Evolutionary conservation across 2,329 filamentous ascomycete species (phyloP), one percentile per base, ranked within the genome.

Genomic region (Phialophora expanda): DNA sequence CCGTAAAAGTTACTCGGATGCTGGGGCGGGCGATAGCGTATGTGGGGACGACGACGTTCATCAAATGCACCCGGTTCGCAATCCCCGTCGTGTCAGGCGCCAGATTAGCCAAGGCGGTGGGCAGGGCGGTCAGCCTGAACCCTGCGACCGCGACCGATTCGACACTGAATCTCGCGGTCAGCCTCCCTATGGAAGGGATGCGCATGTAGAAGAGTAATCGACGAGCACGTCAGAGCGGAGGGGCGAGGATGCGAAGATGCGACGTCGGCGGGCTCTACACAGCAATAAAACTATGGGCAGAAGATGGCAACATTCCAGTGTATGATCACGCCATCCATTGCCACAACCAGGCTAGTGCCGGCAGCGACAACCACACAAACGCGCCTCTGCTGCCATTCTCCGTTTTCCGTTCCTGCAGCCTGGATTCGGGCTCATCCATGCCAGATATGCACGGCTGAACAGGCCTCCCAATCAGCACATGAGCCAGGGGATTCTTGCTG

Each of bases 261-360:
- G 48, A 51, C 48, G 48, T 51, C 46, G 9, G 17, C 46, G 4
- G 7, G 6, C 11, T 11, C 14, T 9, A 51, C 17, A n/a, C 14
- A 44, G 17, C 38, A 44, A 44, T 44, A 44, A n/a, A n/a, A 44
- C 6, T 3, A 8, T 44, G 38, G 38, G 38, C 17, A 46, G 9
- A 12, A 9, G 50, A 69, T 69, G 32, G 63, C 67, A 69, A 67
- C 65, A 69, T 69, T 61, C 41, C 3, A 28, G 41, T 56, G 51
- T 20, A 38, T 22, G 58, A 69, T 66, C 67, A 69, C 67, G 67
- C 67, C 65, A 69, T 69, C 61, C 41, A 34, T 67, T 67, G 56
- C 67, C 65, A 67, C 59, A 66, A 64, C 28, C 41, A 56, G 66
- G 51, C 46, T 44, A 56, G 66, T 44, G 54, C 32, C 63, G 65